Evolutionary conservation across 345 rosid species (phyloP), one percentile per base, ranked within the genome.

Genomic region (Murraya koenigii): DNA sequence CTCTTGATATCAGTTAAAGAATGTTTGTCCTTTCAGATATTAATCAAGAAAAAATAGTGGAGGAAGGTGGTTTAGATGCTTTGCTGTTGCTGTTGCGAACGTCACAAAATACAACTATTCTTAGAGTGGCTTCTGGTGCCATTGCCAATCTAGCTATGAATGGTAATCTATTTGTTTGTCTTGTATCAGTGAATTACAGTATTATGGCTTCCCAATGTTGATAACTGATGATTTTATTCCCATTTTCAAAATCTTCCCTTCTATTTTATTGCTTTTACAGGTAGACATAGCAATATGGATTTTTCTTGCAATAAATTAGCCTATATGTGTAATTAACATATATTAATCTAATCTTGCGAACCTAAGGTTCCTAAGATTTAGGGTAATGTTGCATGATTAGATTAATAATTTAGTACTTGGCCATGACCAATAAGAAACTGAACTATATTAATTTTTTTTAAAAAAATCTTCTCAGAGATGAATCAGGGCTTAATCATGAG

Each of bases 101-200:
- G 52, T 93, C 98, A 60, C 86, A 86, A 56, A 92, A 90, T 65
- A 70, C 92, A 61, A 93, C 98, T 54, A 88, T 95, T 71, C 94
- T 93, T 69, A 85, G 97, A 86, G 98, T 95, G 85, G 97, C 98
- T 80, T 90, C 97, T 28, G 98, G 98, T 54, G 98, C 98, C 78
- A 89, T 95, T 69, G 98, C 98, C 58, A 95, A 95, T 85, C 86
- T 95, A 82, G 97, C 98, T 69, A 95, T 95, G 98, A 95, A 93
- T 39, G 97, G 98, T 95, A 85, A 78, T 81, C 52, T 58, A 47
- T 71, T 41, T 76, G 22, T 23, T 71, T 49, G 54, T 71, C 47
- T 61, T 56, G 63, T 68, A 49, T 70, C 63, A 26, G 63, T 75
- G 17, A 77, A 33, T 77, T 78, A 66, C 66, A 22, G 41, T n/a